Base-by-base conservation (phyloP, 495 filamentous ascomycete genomes). In the Penicillium pulvis region DNA sequence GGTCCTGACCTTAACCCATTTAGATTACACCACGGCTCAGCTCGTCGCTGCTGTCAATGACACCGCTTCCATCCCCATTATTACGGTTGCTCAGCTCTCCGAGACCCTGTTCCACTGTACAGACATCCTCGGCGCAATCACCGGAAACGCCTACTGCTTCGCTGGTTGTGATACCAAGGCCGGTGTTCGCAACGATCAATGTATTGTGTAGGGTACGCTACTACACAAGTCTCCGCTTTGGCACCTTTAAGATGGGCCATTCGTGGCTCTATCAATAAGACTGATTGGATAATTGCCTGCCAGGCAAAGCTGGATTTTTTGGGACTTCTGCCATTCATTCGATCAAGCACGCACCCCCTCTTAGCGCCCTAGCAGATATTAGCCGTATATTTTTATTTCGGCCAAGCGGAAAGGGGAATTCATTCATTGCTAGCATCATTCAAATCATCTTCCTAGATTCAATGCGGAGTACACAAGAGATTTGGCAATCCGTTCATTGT, bases 141-240 rank as follows among this genome's bases (percentile, higher is more conserved):
- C 63, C n/a, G 63, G 53, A 52, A 66, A 66, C 35, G 31, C 63
- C 19, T 66, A 52, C 23, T 66, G 63, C 54, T 66, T 66, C 41
- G 63, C 63, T 44, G 63, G 63, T 10, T 66, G 63, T 36, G 63
- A 66, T 42, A 17, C 23, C 43, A 66, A 66, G 63, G 50, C 50
- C 31, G 54, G 56, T 31, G 43, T 36, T 16, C 53, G 63, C 11
- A 66, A 66, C 20, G 59, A 62, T 51, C 63, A 66, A 47, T 66
- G 63, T n/a, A 59, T 62, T 50, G 16, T 66, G 59, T 65, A 59
- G 54, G 35, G 16, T 24, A 30, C 30, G 11, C 5, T 14, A 42
- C 43, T 14, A 16, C 14, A n/a, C 39, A 41, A 41, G 39, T 16
- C 39, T 41, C 16, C 39, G 39, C 14, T 17, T 28, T 28, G 7